Evolutionary conservation across 371 early-diverging fungal genomes (phyloP).

Genomic region (Rhizopus delemar): DNA sequence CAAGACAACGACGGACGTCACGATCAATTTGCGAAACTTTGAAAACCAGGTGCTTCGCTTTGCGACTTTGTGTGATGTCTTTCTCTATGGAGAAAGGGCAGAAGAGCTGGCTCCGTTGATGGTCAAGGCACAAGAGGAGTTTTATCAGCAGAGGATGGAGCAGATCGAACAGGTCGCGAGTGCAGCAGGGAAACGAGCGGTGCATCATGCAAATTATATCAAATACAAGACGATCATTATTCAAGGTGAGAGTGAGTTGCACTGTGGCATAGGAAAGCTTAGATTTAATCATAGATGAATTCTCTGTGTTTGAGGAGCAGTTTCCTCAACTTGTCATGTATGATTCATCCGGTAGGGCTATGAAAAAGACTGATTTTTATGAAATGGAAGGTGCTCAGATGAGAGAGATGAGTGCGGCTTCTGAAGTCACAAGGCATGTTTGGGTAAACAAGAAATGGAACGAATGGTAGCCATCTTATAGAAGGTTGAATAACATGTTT

Average conservation of each 20-base stretch:
- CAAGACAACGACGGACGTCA: slow-evolving; percentile 24
- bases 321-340: slow-evolving; percentile 52
- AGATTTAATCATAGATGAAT: slow-evolving; percentile 23
- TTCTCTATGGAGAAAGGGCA: slow-evolving; percentile 31
- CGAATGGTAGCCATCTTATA: background rate
- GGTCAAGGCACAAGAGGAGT: slow-evolving; percentile 44
- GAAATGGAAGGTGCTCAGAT: slow-evolving; percentile 61
- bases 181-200: slow-evolving; percentile 29
- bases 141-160: slow-evolving; percentile 19
- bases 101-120: slow-evolving; percentile 43
- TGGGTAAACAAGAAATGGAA: slow-evolving; percentile 50
- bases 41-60: slow-evolving; percentile 58
- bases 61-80: slow-evolving; percentile 58
- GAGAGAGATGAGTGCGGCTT: slow-evolving; percentile 55
- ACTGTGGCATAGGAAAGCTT: background rate
- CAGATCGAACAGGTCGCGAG: slow-evolving; percentile 13
- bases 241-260: slow-evolving; percentile 2
- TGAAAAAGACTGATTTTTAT: slow-evolving; percentile 49
- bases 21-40: slow-evolving; percentile 65
- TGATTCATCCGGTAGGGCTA: slow-evolving; percentile 37
- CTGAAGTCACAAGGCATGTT: slow-evolving; percentile 53
- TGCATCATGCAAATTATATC: slow-evolving; percentile 29
- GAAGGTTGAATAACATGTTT: background rate
- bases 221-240: slow-evolving; percentile 33
- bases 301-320: slow-evolving; percentile 48